Evolutionary conservation across 2,329 filamentous ascomycete species (phyloP).

Genomic region (Sordariomycetes sp.): DNA sequence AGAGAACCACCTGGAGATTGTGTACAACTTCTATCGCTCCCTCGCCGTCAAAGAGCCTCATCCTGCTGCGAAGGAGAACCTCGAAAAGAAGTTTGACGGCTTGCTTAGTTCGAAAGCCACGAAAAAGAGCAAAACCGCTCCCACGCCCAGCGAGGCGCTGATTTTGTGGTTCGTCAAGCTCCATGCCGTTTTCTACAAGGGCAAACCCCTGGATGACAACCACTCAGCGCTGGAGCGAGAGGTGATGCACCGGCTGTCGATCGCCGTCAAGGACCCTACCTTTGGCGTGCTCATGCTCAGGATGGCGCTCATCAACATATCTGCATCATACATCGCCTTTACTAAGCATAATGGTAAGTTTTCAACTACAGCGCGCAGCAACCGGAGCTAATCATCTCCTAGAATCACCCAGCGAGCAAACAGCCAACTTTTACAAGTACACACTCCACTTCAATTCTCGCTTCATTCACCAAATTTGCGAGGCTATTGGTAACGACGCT

Average conservation of each 20-base stretch:
- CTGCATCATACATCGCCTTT: conserved; percentile 64
- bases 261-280: conserved; percentile 60
- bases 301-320: conserved; percentile 77
- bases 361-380: not conserved
- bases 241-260: conserved; percentile 67
- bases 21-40: conserved; percentile 85
- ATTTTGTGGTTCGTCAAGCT: conserved; percentile 77
- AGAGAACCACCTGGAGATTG: conserved; percentile 70
- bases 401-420: conserved; percentile 36
- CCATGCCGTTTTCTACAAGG: conserved; percentile 76
- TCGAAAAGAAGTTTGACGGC: conserved; percentile 66
- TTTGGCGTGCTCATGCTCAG: conserved; percentile 62
- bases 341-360: conserved; percentile 22
- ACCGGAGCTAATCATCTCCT: conserved; percentile 7
- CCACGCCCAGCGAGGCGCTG: conserved; percentile 52
- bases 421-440: conserved; percentile 47
- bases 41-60: conserved; percentile 67
- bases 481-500: conserved; percentile 57
- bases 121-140: conserved; percentile 11
- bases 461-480: conserved; percentile 64
- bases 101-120: conserved; percentile 14
- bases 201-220: conserved; percentile 56
- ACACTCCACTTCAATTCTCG: conserved; percentile 71
- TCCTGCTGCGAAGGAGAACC: conserved; percentile 63
- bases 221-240: conserved; percentile 79